Base-by-base conservation (phyloP, 2,329 filamentous ascomycete genomes). In the Stagonosporopsis tanaceti region DNA sequence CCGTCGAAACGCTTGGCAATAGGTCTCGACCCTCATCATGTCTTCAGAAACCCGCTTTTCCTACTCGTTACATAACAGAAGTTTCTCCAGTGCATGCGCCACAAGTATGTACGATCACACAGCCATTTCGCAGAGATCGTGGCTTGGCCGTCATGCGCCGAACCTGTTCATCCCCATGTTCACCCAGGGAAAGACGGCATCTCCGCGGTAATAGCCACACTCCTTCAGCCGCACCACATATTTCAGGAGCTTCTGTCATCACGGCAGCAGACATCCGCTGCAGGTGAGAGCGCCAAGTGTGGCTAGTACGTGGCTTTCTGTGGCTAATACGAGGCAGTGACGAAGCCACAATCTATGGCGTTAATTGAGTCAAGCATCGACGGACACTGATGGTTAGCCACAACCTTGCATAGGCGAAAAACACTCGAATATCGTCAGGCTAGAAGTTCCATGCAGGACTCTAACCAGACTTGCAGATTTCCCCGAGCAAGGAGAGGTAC, bases 361-460 rank as follows among this genome's bases (percentile, higher is more conserved):
- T 56, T 22, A 51, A 37, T 28, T 39, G 54, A 53, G 44, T 57
- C 54, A 48, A 48, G 48, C 27, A 48, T 44, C 39, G 42, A 9
- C 45, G 20, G 27, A 48, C 44, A 37, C 11, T 22, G 32, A 40
- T 28, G 39, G 32, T 48, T 32, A 53, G 54, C 54, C 48, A 57
- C 54, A 57, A 48, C 48, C 54, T 53, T 53, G 20, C 20, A 20
- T 20, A 20, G 39, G 24, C 48, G 34, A 35, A 35, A 39, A 39
- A 38, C 35, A 51, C 38, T 46, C 25, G 47, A 12, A 53, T 40
- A 40, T 35, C 27, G 34, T 9, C 25, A 42, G 27, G 50, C 45
- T 53, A 57, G 48, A 57, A 57, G 32, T 57, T 57, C 54, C 39
- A 48, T 53, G 54, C 48, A 48, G 50, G 27, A 53, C 38, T 53